These are phyloP conservation scores for Candida ponderosae DNA, from an alignment of 805 yeast species.

Conservation along the genomic window DNA sequence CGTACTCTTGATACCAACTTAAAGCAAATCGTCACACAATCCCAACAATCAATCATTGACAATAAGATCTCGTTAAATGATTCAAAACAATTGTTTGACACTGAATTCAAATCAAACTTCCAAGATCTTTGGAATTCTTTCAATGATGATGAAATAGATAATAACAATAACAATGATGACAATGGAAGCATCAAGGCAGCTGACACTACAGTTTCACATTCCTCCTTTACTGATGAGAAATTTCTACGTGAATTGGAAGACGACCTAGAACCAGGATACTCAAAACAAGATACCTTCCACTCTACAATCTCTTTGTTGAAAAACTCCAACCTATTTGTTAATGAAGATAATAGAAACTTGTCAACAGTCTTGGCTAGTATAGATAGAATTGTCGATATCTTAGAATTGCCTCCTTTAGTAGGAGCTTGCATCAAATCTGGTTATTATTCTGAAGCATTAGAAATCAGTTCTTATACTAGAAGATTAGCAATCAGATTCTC, in stretches of 20 bases:
- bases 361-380: slow-evolving; percentile 48
- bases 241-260: slow-evolving; percentile 14
- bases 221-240: neutral
- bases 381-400: slow-evolving; percentile 65
- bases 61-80: slow-evolving; percentile 31
- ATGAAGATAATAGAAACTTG: slow-evolving; percentile 15
- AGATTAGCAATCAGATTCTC: slow-evolving; percentile 68
- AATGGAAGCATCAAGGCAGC: neutral
- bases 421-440: slow-evolving; percentile 81
- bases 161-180: too few species aligned
- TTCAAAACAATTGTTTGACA: slow-evolving; percentile 22
- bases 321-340: neutral
- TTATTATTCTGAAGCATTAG: slow-evolving; percentile 83
- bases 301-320: slow-evolving; percentile 10
- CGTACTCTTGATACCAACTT: slow-evolving; percentile 39
- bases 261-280: slow-evolving; percentile 13
- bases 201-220: neutral
- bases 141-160: slow-evolving; percentile 17
- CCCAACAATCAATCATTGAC: slow-evolving; percentile 32
- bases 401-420: slow-evolving; percentile 79
- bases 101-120: slow-evolving; percentile 22
- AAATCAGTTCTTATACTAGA: slow-evolving; percentile 66
- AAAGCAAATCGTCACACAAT: slow-evolving; percentile 26
- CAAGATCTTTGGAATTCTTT: slow-evolving; percentile 23
- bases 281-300: slow-evolving; percentile 22